Evolutionary conservation across 495 filamentous ascomycete species (phyloP).

Genomic region (Penicillium cinerascens): DNA sequence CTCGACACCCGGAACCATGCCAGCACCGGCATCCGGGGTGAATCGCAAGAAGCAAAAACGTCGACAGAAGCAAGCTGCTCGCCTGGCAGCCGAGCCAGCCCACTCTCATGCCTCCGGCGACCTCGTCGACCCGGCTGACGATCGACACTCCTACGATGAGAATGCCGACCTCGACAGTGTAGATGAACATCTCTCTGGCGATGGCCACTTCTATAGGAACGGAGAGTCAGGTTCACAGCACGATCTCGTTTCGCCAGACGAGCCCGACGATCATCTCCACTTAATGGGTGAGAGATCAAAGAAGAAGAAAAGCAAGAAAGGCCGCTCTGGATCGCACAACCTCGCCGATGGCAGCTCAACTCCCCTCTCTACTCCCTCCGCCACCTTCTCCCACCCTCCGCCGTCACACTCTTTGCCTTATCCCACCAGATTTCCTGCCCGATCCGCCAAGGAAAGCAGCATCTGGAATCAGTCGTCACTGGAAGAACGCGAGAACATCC

Average conservation of each 20-base stretch:
- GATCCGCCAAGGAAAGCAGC: constrained; percentile 60
- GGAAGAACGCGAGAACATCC: constrained; percentile 94
- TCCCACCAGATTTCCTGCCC: constrained; percentile 28
- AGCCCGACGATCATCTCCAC: constrained; percentile 13
- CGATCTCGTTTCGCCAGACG: constrained; percentile 6
- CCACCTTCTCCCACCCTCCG: constrained; percentile 40
- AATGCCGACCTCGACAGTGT: constrained; percentile 27
- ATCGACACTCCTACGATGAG: constrained; percentile 30
- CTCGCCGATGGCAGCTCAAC: constrained; percentile 38
- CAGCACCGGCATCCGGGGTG: constrained; percentile 41
- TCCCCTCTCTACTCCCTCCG: constrained; percentile 40
- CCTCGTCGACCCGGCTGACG: constrained; percentile 16
- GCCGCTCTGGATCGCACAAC: constrained; percentile 33
- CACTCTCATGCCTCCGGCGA: constrained; percentile 21
- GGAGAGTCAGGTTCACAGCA: constrained; percentile 9
- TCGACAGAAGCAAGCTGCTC: constrained; percentile 70
- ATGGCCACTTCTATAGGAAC: constrained; percentile 18
- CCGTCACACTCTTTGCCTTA: constrained; percentile 29
- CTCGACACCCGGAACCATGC: constrained; percentile 26
- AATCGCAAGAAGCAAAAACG: constrained; percentile 94
- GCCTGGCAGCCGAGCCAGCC: constrained; percentile 57
- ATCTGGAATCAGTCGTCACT: constrained; percentile 96
- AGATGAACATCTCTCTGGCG: constrained; percentile 15
- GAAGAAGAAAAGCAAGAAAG: constrained; percentile 48
- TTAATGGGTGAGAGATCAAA: constrained; percentile 35